Conservation (phyloP, 192 early-diverging fungal genomes). For the Coemansia javaensis region DNA sequence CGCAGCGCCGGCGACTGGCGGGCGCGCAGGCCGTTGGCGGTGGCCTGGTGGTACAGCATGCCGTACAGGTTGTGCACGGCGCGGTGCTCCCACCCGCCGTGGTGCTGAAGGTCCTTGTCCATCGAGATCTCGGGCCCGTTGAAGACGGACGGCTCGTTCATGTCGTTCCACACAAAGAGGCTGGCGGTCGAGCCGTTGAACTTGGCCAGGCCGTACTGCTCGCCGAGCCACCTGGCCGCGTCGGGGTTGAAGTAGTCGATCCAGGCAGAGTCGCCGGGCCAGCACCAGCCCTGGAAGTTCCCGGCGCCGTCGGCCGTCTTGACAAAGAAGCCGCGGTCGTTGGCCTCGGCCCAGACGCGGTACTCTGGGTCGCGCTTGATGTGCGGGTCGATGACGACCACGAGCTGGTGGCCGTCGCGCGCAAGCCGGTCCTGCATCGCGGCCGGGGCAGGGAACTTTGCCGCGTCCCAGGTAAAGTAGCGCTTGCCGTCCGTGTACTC, state of each 20-base stretch:
- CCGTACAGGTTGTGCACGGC: conserved; percentile 95
- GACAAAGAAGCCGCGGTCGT: conserved; percentile 69
- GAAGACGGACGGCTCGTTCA: conserved; percentile 99
- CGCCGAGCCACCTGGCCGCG: conserved; percentile 75
- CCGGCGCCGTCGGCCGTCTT: conserved; percentile 62
- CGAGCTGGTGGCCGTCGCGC: conserved; percentile 72
- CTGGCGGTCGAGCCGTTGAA: conserved; percentile 77
- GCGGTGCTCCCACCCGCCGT: conserved; percentile 87
- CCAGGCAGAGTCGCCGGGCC: conserved; percentile 93
- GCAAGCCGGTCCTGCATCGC: conserved; percentile 78
- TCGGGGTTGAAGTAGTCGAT: conserved; percentile 82
- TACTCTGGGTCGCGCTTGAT: conserved; percentile 82
- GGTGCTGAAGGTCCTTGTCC: conserved; percentile 88
- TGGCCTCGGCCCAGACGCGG: conserved; percentile 71
- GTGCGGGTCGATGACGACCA: conserved; percentile 96
- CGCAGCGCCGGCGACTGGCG: conserved; percentile 57
- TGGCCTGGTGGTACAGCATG: conserved; percentile 79
- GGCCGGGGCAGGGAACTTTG: conserved; percentile 83
- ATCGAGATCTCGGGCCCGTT: conserved; percentile 96
- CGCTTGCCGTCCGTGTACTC: conserved; percentile 98
- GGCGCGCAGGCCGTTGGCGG: conserved; percentile 71
- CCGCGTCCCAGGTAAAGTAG: conserved; percentile 95
- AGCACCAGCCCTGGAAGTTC: conserved; percentile 96
- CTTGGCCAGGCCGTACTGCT: conserved; percentile 68
- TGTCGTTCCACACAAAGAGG: conserved; percentile 97